Evolutionary conservation across 441 rosid species (phyloP), one percentile per base, ranked within the genome.

Genomic region (Populus hybrid): DNA sequence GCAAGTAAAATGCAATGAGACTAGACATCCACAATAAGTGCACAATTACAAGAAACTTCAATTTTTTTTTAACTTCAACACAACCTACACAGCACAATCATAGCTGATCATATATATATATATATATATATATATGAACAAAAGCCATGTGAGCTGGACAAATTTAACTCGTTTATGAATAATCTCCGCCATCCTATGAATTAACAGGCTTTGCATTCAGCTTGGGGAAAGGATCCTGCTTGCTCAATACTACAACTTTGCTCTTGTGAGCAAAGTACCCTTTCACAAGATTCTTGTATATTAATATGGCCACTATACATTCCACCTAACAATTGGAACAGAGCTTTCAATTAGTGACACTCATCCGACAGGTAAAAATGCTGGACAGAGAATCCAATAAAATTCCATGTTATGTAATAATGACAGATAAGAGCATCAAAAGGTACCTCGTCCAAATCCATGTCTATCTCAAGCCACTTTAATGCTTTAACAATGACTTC

Each of bases 201-300:
- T 80, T 85, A 71, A 95, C 94, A 9, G 97, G 94, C 83, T 84
- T 93, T 29, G 97, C 98, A 45, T 88, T 89, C 71, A 87, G 82
- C 81, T 87, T 91, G 53, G 99, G 97, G 82, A 93, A 93, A 76
- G 97, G 97, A 80, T 92, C 98, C 82, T 93, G 97, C 89, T 95
- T 92, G 90, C 99, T 95, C 87, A 95, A 82, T 35, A 91, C 99
- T 53, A 93, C 93, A 69, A 95, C 98, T 83, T 94, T 92, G 84
- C 97, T 95, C 84, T 94, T 94, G 87, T 94, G 97, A 8, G 98
- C 95, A 65, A 92, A 92, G 85, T 91, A 94, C 7, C 97, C 97
- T 79, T 92, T 95, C 77, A 90, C 82, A 7, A 92, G 97, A 84
- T 94, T 94, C 86, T 92, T 95, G 95, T 91, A 82, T 79, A 94